These are phyloP conservation scores for Mortierella sp. DNA, from an alignment of 371 early-diverging fungal genomes.

Conservation along the genomic window DNA sequence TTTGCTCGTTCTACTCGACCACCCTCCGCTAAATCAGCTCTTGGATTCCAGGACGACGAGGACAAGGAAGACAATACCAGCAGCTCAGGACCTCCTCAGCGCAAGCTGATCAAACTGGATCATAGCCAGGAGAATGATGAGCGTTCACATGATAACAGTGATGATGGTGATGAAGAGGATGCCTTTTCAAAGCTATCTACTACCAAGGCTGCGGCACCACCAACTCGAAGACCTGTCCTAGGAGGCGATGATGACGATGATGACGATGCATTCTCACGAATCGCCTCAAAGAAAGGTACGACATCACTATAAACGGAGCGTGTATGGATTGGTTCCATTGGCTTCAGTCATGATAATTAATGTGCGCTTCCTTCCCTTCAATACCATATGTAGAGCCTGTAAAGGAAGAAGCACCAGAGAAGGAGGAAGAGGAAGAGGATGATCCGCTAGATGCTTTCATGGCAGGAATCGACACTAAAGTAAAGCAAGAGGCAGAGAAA, in stretches of 20 bases:
- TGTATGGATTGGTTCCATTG: not conserved
- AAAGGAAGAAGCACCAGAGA: not conserved
- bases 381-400: slow-evolving; percentile 2
- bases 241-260: slow-evolving; percentile 36
- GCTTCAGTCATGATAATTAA: not conserved
- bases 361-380: not conserved
- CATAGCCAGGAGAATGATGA: slow-evolving; percentile 7
- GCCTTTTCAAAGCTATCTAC: slow-evolving; percentile 9
- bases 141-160: not conserved
- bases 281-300: slow-evolving; percentile 27
- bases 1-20: slow-evolving; percentile 24
- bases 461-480: slow-evolving; percentile 80
- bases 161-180: slow-evolving; percentile 18
- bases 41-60: slow-evolving; percentile 52
- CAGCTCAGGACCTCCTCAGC: slow-evolving; percentile 32
- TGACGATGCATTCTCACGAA: slow-evolving; percentile 36
- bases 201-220: not conserved
- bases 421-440: slow-evolving; percentile 64
- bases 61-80: slow-evolving; percentile 8
- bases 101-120: slow-evolving; percentile 42
- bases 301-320: not conserved
- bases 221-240: slow-evolving; percentile 3
- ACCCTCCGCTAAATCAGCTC: slow-evolving; percentile 18
- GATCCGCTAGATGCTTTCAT: slow-evolving; percentile 94
- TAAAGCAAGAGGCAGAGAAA: slow-evolving; percentile 62